Conservation (phyloP, 495 filamentous ascomycete species). For the Xylaria longipes region DNA sequence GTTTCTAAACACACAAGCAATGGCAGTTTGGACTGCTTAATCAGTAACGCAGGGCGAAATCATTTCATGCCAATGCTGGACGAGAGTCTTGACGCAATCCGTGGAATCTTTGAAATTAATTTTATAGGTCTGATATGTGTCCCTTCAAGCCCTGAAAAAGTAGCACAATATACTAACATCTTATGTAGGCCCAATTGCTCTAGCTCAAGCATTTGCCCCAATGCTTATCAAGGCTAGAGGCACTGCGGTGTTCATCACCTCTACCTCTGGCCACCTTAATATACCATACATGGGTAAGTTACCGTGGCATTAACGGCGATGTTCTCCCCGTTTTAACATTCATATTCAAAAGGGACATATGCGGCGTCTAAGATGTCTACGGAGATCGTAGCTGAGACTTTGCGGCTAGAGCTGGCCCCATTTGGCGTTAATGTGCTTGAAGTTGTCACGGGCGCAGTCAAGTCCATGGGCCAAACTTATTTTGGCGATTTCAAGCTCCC, state of each 20-base stretch:
- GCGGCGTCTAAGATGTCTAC: constrained; percentile 45
- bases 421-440: constrained; percentile 51
- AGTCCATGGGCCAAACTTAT: constrained; percentile 30
- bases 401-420: constrained; percentile 49
- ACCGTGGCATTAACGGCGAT: constrained; percentile 30
- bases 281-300: constrained; percentile 44
- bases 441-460: constrained; percentile 30
- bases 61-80: constrained; percentile 44
- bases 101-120: constrained; percentile 55
- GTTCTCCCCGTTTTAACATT: not conserved
- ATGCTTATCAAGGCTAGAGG: constrained; percentile 53
- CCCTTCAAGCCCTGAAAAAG: not conserved
- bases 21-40: constrained; percentile 45
- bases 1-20: constrained; percentile 37
- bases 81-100: constrained; percentile 26
- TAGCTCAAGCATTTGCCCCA: constrained; percentile 51
- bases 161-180: not conserved
- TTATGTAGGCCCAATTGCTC: constrained; percentile 35
- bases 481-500: constrained; percentile 30
- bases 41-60: constrained; percentile 50
- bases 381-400: constrained; percentile 41
- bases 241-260: constrained; percentile 54
- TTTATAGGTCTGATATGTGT: constrained; percentile 34
- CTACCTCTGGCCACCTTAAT: constrained; percentile 49
- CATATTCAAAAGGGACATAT: constrained; percentile 43